Base-by-base conservation (phyloP, 306 rosid species). In the Lagenaria siceraria region DNA sequence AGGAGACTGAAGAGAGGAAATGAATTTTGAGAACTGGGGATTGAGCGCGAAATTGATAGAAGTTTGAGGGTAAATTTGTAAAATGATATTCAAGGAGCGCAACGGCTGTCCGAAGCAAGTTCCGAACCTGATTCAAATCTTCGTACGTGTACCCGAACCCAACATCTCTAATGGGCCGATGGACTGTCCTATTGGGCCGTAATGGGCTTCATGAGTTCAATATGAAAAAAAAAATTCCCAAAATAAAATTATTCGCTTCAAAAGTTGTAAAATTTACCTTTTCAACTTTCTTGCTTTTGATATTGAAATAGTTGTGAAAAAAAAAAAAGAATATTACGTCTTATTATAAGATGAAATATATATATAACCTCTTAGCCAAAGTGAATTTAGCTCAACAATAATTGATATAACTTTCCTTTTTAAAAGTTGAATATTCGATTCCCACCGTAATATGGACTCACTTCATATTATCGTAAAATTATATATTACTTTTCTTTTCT, bases 101-200 rank as follows among this genome's bases (percentile, higher is more conserved):
- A 78, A 88, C 88, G 90, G 86, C 87, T 83, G 62, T 80, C 89
- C 87, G 78, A 86, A 68, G 87, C 88, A 74, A n/a, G 66, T n/a
- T 84, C 36, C 93, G 56, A 83, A 36, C 87, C 92, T 80, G 27
- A 61, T 88, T 85, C 62, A 69, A 82, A 83, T 53, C 2, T 51
- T 12, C 10, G 33, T 2, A 49, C 33, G 43, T 5, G 4, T 19
- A 6, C 24, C 51, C 81, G 54, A 54, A 79, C 62, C 70, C n/a
- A 1, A 29, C 4, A 4, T 71, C 14, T 71, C 22, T 61, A 31
- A 40, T 25, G 56, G 46, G 27, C 22, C 9, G 13, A 58, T n/a
- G 19, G 48, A 38, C 25, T 8, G 3, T 15, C 8, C 2, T 11
- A 0, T 40, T 56, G 52, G 60, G 36, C 79, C 35, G 33, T 51